Percentiles rank a stretch among this genome's conserved stretches.
Evolutionary conservation across 371 early-diverging fungal species (phyloP).

Genomic region (Zychaea mexicana): DNA sequence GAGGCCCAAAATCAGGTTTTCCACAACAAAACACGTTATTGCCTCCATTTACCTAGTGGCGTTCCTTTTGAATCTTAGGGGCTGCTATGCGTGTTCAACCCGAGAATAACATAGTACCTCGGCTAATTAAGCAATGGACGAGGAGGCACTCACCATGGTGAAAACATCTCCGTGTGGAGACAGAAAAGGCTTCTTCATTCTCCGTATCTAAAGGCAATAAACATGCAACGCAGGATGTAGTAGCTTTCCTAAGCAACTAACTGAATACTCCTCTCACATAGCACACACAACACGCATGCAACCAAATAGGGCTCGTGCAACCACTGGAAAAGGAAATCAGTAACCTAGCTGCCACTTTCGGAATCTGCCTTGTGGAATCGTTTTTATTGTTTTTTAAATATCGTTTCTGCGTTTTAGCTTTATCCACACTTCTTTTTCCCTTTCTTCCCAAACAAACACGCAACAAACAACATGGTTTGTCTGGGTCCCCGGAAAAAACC

Average conservation of each 20-base stretch:
- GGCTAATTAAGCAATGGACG: no score
- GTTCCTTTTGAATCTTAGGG: no score
- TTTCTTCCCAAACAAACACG: neutral
- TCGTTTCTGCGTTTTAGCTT: neutral
- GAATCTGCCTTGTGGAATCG: neutral
- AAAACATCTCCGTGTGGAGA: no score
- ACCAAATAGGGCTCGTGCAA: neutral
- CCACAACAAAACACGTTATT: neutral
- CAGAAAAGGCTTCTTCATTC: no score
- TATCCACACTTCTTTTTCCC: neutral
- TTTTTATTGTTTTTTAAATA: neutral
- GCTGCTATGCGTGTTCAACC: no score
- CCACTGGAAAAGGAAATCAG: neutral
- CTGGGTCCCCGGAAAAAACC: constrained; percentile 36
- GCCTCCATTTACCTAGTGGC: neutral
- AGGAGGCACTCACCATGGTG: no score
- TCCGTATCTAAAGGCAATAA: no score
- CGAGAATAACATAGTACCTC: no score
- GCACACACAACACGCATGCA: neutral
- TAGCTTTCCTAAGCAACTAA: no score
- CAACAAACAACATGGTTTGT: constrained; percentile 23
- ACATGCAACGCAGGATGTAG: no score
- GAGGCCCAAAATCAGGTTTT: neutral
- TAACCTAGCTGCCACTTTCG: constrained; percentile 2
- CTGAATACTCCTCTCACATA: no score